phyloP scores from a whole-genome alignment of 768 basidiomycete genomes.

The Crepidotus variabilis region DNA sequence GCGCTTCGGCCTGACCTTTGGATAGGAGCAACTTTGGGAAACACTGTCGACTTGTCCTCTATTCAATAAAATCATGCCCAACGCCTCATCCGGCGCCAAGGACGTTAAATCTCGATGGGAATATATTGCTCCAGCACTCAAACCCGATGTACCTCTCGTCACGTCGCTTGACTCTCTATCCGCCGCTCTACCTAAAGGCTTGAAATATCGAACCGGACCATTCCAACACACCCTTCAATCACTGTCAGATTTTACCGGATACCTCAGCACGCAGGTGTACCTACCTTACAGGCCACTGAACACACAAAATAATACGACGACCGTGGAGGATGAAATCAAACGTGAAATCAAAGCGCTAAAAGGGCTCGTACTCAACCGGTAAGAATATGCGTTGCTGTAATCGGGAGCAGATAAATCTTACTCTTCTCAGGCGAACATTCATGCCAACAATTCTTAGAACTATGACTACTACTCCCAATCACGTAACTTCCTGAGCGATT shows the following conservation, averaged over 20 bases:
- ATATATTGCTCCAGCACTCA: conserved; percentile 29
- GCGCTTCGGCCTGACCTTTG: neutral
- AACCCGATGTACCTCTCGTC: conserved; percentile 33
- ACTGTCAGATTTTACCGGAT: conserved; percentile 73
- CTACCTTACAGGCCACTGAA: conserved; percentile 38
- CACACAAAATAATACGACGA: conserved; percentile 19
- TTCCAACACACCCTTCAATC: conserved; percentile 63
- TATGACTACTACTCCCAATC: conserved; percentile 4
- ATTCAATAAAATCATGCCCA: conserved; percentile 37
- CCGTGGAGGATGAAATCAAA: conserved; percentile 61
- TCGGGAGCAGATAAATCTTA: neutral
- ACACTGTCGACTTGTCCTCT: conserved; percentile 49
- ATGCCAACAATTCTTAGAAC: conserved; percentile 29
- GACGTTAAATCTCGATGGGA: conserved; percentile 32
- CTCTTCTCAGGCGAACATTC: conserved; percentile 32
- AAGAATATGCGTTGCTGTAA: conserved; percentile 15
- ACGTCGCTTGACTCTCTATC: conserved; percentile 33
- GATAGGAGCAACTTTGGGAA: conserved; percentile 55
- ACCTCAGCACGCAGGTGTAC: conserved; percentile 74
- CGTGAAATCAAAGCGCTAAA: conserved; percentile 76
- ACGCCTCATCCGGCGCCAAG: conserved; percentile 15
- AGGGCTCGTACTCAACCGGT: conserved; percentile 75
- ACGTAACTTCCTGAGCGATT: conserved; percentile 7
- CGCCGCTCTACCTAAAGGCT: conserved; percentile 31
- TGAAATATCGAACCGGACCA: conserved; percentile 28